Percentiles rank a stretch among this genome's conserved stretches.
Conservation (phyloP, 2,329 filamentous ascomycete species). For the Fusarium piperis region DNA sequence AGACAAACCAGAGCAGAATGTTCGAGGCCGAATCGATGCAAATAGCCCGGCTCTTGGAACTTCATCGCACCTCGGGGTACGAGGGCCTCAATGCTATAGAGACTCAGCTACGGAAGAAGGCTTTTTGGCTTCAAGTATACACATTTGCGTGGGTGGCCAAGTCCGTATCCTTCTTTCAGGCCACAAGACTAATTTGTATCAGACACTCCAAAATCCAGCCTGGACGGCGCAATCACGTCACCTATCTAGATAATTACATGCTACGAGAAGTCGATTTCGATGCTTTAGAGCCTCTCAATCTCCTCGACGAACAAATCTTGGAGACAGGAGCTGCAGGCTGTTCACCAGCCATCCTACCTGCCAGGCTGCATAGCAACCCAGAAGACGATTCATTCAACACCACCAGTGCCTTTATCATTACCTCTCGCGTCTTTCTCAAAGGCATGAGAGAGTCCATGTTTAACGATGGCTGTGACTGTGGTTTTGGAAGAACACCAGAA, state of each 20-base stretch:
- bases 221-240: conserved; percentile 35
- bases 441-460: conserved; percentile 27
- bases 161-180: too few species aligned
- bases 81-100: conserved; percentile 46
- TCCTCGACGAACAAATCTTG: conserved; percentile 47
- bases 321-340: conserved; percentile 27
- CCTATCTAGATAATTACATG: conserved; percentile 43
- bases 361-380: background rate
- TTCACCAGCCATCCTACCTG: conserved; percentile 1
- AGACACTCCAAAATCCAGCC: conserved; percentile 35
- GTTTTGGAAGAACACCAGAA: conserved; percentile 6
- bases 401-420: conserved; percentile 42
- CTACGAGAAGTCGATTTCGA: conserved; percentile 45
- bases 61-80: conserved; percentile 47
- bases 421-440: conserved; percentile 42
- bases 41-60: conserved; percentile 44
- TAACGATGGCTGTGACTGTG: conserved; percentile 20
- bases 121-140: conserved; percentile 50
- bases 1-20: conserved; percentile 49
- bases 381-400: conserved; percentile 30
- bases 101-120: conserved; percentile 49
- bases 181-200: background rate
- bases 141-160: conserved; percentile 32
- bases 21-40: conserved; percentile 49
- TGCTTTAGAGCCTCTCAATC: conserved; percentile 45